Evolutionary conservation across 768 basidiomycete species (phyloP), one percentile per base, ranked within the genome.

Genomic region (Daedaleopsis sinensis): DNA sequence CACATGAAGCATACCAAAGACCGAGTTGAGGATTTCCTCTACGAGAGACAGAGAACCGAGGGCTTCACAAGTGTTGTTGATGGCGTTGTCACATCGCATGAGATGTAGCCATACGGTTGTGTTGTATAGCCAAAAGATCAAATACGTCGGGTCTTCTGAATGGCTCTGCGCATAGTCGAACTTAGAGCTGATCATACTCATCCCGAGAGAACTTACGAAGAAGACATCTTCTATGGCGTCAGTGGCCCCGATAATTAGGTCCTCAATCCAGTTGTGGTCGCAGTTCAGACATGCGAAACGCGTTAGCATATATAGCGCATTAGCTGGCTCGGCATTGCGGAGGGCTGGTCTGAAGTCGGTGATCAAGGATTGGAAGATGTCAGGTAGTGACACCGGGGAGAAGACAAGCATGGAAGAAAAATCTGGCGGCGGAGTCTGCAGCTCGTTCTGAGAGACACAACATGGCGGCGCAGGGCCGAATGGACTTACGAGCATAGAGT

Each of bases 61-160:
- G 74, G 91, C 82, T 67, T 95, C 91, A 69, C 93, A 96, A 2
- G 88, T 84, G 60, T 86, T 85, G 59, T 84, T 87, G 66, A 94
- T 87, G 18, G 89, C 84, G 57, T 84, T 83, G 72, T 94, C 93
- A 69, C 91, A 94, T 59, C 90, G 86, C 77, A 99, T 81, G 51
- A 98, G 84, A 76, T 98, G 94, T 16, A 98, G 81, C 83, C 96
- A 91, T 32, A 94, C 75, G 11, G 92, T 93, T 19, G 87, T 83
- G 73, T 99, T 99, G 76, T 94, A 93, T 49, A 96, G 76, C 96
- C 97, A 99, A 74, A 98, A 98, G 37, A 95, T 83, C 24, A 96
- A 81, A 70, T 86, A 88, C 5, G 92, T 87, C 35, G 97, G 75
- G 71, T 98, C 93, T 66, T 97, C 94, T 21, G 91, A 82, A 63